These are phyloP conservation scores for Penicillium sp. DNA, from an alignment of 2,329 filamentous ascomycete species.

Conservation along the genomic window DNA sequence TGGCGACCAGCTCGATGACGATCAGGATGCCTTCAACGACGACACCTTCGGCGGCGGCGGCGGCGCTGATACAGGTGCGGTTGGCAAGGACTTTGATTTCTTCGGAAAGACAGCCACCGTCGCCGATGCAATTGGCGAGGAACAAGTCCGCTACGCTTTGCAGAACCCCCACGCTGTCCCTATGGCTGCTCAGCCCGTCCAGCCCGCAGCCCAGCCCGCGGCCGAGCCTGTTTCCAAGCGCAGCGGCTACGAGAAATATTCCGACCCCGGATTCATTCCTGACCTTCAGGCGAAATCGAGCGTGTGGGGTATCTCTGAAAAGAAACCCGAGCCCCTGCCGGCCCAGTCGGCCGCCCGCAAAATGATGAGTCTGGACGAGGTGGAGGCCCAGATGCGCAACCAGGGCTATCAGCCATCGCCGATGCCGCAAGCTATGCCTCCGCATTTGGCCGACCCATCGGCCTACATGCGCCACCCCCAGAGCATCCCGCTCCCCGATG, in stretches of 20 bases:
- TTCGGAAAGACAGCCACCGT: constrained; percentile 91
- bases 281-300: constrained; percentile 91
- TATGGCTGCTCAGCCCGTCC: constrained; percentile 34
- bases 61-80: constrained; percentile 45
- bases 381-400: constrained; percentile 87
- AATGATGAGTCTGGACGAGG: constrained; percentile 95
- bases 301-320: constrained; percentile 76
- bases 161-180: constrained; percentile 63
- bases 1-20: constrained; percentile 86
- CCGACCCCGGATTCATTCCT: constrained; percentile 79
- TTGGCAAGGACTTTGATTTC: constrained; percentile 97
- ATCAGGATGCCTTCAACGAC: constrained; percentile 93
- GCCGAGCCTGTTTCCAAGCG: constrained; percentile 64
- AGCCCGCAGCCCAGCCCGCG: constrained; percentile 13
- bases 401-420: constrained; percentile 53
- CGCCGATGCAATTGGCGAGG: constrained; percentile 82
- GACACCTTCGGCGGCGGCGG: constrained; percentile 74
- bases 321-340: constrained; percentile 34
- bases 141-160: constrained; percentile 81
- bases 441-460: constrained; percentile 31
- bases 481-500: constrained; percentile 38
- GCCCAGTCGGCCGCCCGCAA: constrained; percentile 59
- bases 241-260: constrained; percentile 91
- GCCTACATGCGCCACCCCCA: constrained; percentile 38
- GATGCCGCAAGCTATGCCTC: constrained; percentile 33